Conservation (phyloP, 345 rosid species). For the Citrus mangshanensis region DNA sequence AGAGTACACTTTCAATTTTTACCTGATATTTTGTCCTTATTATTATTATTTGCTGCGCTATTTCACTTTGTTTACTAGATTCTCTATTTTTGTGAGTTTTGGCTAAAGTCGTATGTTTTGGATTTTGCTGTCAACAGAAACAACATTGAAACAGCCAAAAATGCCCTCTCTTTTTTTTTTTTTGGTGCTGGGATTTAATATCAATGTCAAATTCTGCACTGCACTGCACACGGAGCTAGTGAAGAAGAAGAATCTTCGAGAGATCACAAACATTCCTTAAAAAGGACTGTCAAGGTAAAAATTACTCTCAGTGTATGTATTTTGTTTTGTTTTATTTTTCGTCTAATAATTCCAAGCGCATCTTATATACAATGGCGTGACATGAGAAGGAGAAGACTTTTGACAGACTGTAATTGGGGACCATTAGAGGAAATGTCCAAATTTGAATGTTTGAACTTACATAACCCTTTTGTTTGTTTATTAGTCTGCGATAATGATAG, state of each 20-base stretch:
- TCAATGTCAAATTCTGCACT: slow-evolving; percentile 1
- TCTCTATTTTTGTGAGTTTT: slow-evolving; percentile 15
- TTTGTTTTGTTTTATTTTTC: slow-evolving; percentile 9
- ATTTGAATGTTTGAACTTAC: slow-evolving; percentile 19
- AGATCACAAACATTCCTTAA: slow-evolving; percentile 37
- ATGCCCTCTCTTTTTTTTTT: neutral
- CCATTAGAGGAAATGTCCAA: slow-evolving; percentile 45
- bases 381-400: slow-evolving; percentile 24
- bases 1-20: neutral
- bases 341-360: neutral
- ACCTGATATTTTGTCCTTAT: neutral
- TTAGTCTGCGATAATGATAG: slow-evolving; percentile 24
- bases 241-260: slow-evolving; percentile 32
- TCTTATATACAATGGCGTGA: slow-evolving; percentile 7
- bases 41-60: neutral
- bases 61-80: neutral
- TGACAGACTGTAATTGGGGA: slow-evolving; percentile 56
- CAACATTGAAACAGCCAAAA: slow-evolving; percentile 11
- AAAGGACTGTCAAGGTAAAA: slow-evolving; percentile 30
- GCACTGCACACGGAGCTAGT: slow-evolving; percentile 33
- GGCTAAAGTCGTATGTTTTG: neutral
- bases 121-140: slow-evolving; percentile 11
- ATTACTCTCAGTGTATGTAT: neutral
- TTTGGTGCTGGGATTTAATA: neutral
- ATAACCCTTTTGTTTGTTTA: slow-evolving; percentile 21